phyloP scores from a whole-genome alignment of 768 basidiomycete species.

The Rhodotorula graminis region DNA sequence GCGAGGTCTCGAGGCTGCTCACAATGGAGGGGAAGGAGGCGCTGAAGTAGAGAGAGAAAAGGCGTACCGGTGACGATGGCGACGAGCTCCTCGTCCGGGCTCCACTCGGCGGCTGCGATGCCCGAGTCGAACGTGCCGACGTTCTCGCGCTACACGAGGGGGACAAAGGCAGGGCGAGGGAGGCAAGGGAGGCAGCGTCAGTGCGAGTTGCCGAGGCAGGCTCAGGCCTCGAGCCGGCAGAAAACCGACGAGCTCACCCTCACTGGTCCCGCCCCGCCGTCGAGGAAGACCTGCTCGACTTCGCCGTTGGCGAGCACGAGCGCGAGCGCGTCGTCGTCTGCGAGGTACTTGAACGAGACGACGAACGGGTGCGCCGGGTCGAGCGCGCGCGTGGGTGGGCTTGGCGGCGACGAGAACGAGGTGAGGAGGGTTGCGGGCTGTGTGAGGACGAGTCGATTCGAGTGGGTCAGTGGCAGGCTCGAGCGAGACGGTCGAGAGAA shows the following conservation, averaged over 20 bases:
- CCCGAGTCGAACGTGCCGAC: conserved; percentile 83
- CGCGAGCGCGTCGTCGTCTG: conserved; percentile 65
- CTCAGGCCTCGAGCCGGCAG: too few species aligned
- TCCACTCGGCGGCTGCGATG: conserved; percentile 77
- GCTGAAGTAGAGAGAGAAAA: background rate
- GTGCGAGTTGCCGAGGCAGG: background rate
- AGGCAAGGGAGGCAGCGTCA: conserved; percentile 19
- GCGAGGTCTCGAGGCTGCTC: background rate
- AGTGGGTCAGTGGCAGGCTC: background rate
- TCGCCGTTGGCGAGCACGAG: conserved; percentile 73
- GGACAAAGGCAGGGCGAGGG: conserved; percentile 47
- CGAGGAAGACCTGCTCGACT: conserved; percentile 60
- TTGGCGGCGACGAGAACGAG: conserved; percentile 3
- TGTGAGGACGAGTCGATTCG: too few species aligned
- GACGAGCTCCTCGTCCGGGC: conserved; percentile 84
- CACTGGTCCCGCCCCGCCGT: conserved; percentile 17
- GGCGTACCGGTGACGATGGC: conserved; percentile 68
- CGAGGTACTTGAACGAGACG: conserved; percentile 63
- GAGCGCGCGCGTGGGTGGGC: background rate
- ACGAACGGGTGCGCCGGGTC: conserved; percentile 41
- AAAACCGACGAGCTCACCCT: conserved; percentile 42
- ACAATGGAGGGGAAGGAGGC: background rate
- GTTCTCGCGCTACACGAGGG: conserved; percentile 59
- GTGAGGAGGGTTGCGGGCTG: conserved; percentile 12
- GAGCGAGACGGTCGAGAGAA: too few species aligned